phyloP scores from a whole-genome alignment of 2,329 filamentous ascomycete genomes.

The Sclerotinia subarctica region DNA sequence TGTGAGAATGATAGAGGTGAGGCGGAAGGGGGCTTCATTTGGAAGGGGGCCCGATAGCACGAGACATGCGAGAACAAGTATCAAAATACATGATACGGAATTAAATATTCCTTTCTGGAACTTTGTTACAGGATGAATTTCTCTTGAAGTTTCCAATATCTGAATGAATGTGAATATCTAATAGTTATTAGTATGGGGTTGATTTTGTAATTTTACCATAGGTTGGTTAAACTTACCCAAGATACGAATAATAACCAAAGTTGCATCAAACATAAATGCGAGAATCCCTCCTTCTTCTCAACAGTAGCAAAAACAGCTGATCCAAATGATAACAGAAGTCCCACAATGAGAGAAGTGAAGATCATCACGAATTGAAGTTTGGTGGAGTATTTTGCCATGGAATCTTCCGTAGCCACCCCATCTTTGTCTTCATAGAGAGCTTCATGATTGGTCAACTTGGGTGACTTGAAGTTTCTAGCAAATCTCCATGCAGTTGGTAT shows the following conservation, averaged over 20 bases:
- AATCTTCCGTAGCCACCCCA: constrained; percentile 63
- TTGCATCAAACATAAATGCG: constrained; percentile 42
- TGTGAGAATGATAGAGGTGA: constrained; percentile 16
- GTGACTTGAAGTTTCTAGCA: constrained; percentile 24
- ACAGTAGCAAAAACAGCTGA: constrained; percentile 52
- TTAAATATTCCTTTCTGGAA: constrained; percentile 25
- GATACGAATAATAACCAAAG: constrained; percentile 56
- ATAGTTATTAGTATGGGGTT: not conserved
- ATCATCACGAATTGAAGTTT: constrained; percentile 53
- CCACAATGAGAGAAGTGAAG: constrained; percentile 49
- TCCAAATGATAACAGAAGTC: constrained; percentile 53
- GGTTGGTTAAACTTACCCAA: constrained; percentile 53
- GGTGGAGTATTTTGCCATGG: constrained; percentile 58
- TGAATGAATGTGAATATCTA: constrained; percentile 48
- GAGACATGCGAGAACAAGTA: constrained; percentile 23
- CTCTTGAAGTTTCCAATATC: constrained; percentile 25
- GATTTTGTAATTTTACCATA: not conserved
- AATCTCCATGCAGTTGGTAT: constrained; percentile 29
- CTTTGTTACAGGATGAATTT: constrained; percentile 20
- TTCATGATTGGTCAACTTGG: constrained; percentile 22
- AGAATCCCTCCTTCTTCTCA: constrained; percentile 23
- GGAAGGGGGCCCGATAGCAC: constrained; percentile 12
- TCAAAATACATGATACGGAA: constrained; percentile 24
- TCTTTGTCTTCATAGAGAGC: constrained; percentile 62
- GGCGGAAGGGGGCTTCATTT: not conserved